Evolutionary conservation across 1,284 basidiomycete species (phyloP).

Genomic region (Fomitopsis schrenkii): DNA sequence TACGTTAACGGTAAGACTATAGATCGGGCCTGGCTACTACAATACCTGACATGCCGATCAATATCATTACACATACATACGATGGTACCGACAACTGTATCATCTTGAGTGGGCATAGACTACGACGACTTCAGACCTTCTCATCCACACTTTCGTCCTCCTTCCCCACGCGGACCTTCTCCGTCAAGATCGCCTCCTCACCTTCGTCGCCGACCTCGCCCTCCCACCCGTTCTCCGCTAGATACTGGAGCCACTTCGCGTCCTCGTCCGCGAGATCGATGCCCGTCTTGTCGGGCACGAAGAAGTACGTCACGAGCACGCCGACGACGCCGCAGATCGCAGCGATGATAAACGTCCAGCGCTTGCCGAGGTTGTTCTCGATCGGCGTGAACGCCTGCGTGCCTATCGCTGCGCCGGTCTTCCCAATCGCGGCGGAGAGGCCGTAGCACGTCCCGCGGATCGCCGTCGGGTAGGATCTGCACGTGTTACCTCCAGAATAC

Average conservation of each 20-base stretch:
- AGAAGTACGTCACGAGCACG: constrained; percentile 64
- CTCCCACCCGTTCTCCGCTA: constrained; percentile 62
- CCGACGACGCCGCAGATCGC: constrained; percentile 65
- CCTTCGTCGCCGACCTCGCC: constrained; percentile 60
- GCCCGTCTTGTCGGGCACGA: constrained; percentile 66
- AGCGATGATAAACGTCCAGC: constrained; percentile 69
- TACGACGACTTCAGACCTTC: neutral
- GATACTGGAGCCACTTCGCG: constrained; percentile 54
- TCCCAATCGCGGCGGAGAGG: constrained; percentile 68
- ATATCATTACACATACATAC: too few relatives aligned
- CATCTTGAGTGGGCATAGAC: too few relatives aligned
- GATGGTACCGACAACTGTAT: too few relatives aligned
- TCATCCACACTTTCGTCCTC: neutral
- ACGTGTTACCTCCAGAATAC: neutral
- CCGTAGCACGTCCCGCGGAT: constrained; percentile 34
- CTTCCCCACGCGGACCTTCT: neutral
- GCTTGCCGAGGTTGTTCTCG: constrained; percentile 61
- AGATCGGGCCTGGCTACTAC: too few relatives aligned
- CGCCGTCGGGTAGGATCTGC: constrained; percentile 61
- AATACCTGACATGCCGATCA: too few relatives aligned
- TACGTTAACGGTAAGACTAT: too few relatives aligned
- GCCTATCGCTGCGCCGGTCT: constrained; percentile 73
- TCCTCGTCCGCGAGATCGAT: constrained; percentile 67
- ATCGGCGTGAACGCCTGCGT: constrained; percentile 78
- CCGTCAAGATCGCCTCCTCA: constrained; percentile 14